These are phyloP conservation scores for Articulospora tetracladia DNA, from an alignment of 495 filamentous ascomycete genomes.

Conservation along the genomic window DNA sequence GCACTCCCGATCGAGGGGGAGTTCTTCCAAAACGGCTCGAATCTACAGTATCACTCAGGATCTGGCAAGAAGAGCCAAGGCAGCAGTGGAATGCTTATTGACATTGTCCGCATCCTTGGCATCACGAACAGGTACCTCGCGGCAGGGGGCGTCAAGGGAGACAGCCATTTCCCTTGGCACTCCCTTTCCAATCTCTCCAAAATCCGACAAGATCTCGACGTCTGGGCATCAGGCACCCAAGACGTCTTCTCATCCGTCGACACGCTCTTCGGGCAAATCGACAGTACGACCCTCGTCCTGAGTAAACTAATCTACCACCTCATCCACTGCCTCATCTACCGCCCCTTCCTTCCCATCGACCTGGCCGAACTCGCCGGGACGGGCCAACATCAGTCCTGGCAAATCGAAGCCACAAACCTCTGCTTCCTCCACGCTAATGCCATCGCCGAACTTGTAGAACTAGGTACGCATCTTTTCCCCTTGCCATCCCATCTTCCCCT, in stretches of 20 bases:
- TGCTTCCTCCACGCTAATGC: slow-evolving; percentile 87
- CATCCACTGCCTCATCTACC: slow-evolving; percentile 79
- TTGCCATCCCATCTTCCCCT: slow-evolving; percentile 20
- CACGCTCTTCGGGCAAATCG: slow-evolving; percentile 68
- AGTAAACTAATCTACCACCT: slow-evolving; percentile 83
- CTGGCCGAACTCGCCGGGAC: slow-evolving; percentile 71
- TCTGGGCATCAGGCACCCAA: slow-evolving; percentile 78
- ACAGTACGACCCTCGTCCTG: slow-evolving; percentile 72
- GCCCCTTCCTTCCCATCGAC: slow-evolving; percentile 81
- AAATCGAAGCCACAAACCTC: slow-evolving; percentile 81
- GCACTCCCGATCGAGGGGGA: slow-evolving; percentile 55
- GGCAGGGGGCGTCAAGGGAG: slow-evolving; percentile 79
- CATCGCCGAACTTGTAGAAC: slow-evolving; percentile 76
- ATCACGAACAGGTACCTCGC: slow-evolving; percentile 82
- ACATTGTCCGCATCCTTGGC: slow-evolving; percentile 76
- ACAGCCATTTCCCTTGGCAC: slow-evolving; percentile 88
- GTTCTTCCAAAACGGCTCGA: slow-evolving; percentile 60
- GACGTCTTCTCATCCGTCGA: slow-evolving; percentile 60
- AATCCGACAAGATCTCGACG: slow-evolving; percentile 77
- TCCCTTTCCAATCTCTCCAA: slow-evolving; percentile 78
- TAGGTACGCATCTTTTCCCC: slow-evolving; percentile 42
- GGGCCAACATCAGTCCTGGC: slow-evolving; percentile 85
- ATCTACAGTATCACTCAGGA: slow-evolving; percentile 36
- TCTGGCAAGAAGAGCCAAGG: slow-evolving; percentile 64
- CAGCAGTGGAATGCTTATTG: slow-evolving; percentile 66